Evolutionary conservation across 208 protist genomes (phyloP).

Genomic region (Trypanosoma cruzi): DNA sequence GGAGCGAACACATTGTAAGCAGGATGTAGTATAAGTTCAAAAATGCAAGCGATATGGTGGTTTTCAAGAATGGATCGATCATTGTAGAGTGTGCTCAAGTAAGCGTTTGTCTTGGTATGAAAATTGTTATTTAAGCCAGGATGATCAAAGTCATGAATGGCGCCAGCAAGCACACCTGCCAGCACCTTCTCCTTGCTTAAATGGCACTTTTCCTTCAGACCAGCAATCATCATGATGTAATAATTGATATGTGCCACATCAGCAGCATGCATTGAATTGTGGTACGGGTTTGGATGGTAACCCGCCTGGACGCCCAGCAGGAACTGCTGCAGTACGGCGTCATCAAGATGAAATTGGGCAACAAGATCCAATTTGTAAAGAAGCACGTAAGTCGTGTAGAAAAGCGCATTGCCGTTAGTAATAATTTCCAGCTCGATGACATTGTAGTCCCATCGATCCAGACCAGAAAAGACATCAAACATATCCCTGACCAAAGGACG

Average conservation of each 20-base stretch:
- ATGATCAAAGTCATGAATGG: conserved; percentile 97
- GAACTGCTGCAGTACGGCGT: conserved; percentile 82
- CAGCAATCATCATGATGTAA: conserved; percentile 90
- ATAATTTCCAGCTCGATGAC: conserved; percentile 86
- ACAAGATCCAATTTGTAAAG: conserved; percentile 91
- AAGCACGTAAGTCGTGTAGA: conserved; percentile 84
- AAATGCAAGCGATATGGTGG: conserved; percentile 91
- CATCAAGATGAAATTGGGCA: conserved; percentile 81
- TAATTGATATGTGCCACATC: conserved; percentile 94
- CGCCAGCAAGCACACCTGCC: conserved; percentile 84
- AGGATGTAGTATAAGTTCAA: conserved; percentile 79
- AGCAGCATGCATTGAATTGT: conserved; percentile 93
- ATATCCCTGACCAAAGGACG: conserved; percentile 61
- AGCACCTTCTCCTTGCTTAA: conserved; percentile 92
- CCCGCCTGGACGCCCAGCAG: conserved; percentile 79
- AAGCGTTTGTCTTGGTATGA: conserved; percentile 90
- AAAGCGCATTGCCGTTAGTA: conserved; percentile 88
- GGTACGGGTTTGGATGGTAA: conserved; percentile 93
- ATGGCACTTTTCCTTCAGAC: conserved; percentile 62
- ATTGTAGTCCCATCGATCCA: conserved; percentile 92
- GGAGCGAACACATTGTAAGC: conserved; percentile 86
- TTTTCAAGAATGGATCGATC: conserved; percentile 95
- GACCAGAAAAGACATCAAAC: conserved; percentile 81
- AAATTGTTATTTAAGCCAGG: conserved; percentile 97
- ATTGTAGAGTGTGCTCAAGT: conserved; percentile 94